Evolutionary conservation across 768 basidiomycete species (phyloP).

Genomic region (Hydnomerulius pinastri): DNA sequence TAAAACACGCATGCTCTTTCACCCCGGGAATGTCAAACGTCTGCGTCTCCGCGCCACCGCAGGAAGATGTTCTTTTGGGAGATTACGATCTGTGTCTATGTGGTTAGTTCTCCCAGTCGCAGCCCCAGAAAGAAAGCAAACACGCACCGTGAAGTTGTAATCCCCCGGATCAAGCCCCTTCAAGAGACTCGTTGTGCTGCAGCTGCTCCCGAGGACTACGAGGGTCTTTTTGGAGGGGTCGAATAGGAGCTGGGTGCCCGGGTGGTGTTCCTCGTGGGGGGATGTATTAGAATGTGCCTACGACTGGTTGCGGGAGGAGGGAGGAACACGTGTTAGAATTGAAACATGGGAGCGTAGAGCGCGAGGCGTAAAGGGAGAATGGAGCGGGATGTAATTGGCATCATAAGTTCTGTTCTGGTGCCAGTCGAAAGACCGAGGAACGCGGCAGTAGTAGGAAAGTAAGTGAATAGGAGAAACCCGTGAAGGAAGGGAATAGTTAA

Average conservation of each 20-base stretch:
- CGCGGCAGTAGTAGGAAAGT: no score
- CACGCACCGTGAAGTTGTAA: constrained; percentile 94
- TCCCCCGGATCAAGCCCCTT: constrained; percentile 88
- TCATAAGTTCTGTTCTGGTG: no score
- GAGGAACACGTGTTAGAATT: no score
- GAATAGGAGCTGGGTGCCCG: constrained; percentile 82
- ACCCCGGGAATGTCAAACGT: constrained; percentile 97
- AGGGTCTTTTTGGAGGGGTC: constrained; percentile 91
- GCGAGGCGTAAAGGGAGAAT: neutral
- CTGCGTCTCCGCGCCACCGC: constrained; percentile 92
- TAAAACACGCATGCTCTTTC: constrained; percentile 91
- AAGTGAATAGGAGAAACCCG: no score
- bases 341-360: neutral
- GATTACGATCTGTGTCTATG: constrained; percentile 67
- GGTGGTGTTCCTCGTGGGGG: constrained; percentile 79
- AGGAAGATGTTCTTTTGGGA: constrained; percentile 65
- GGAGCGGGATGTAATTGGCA: neutral
- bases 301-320: constrained; percentile 31
- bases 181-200: constrained; percentile 92
- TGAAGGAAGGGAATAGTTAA: constrained; percentile 23
- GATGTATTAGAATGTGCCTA: constrained; percentile 69
- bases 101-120: no score
- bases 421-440: no score
- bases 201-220: constrained; percentile 94
- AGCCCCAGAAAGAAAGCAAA: neutral